Evolutionary conservation across 1,284 basidiomycete species (phyloP), one percentile per base, ranked within the genome.

Genomic region (Athelia psychrophila): DNA sequence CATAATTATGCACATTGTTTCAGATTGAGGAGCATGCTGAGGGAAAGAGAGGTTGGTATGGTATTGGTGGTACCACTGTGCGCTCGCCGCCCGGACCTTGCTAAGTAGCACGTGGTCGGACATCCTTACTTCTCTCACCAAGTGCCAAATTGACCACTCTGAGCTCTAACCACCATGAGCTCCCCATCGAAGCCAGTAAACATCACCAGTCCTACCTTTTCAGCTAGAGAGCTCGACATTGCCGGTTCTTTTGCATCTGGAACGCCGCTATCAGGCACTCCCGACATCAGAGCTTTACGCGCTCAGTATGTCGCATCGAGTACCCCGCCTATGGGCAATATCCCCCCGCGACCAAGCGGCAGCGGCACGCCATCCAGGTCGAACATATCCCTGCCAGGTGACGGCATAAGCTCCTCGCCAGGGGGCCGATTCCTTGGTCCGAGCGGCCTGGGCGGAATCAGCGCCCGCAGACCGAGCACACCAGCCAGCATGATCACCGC

Each of bases 321-420:
- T 32, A 85, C 84, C 4, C 81, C 86, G 23, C 81, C 82, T 16
- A 73, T 77, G 2, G 79, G 83, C 47, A 88, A 88, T 64, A 82
- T 88, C 49, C 85, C 86, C 27, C 70, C 67, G 6, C 66, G 83
- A 27, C 67, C 70, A 5, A 66, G 65, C 63, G 67, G 16, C 57
- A 64, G 19, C 51, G 44, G 3, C 59, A 56, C 50, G 55, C 60
- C 10, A 56, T 60, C 20, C 50, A 53, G 10, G 48, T 32, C 8
- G 35, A 57, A 56, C 13, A 13, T 30, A 5, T 30, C 53, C 53
- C 53, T 68, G 20, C 64, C 71, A n/a, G n/a, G n/a, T n/a, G n/a
- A n/a, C 12, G 72, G 64, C 24, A 61, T 68, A 32, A 51, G 63
- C 53, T 52, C 64, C 51, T 54, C 64, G 42, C 51, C 19, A 56